Percentiles rank a stretch among this genome's conserved stretches.
These are phyloP conservation scores for Chrysopogon serrulatus DNA, from an alignment of 176 grass and related monocot genomes.

Conservation along the genomic window DNA sequence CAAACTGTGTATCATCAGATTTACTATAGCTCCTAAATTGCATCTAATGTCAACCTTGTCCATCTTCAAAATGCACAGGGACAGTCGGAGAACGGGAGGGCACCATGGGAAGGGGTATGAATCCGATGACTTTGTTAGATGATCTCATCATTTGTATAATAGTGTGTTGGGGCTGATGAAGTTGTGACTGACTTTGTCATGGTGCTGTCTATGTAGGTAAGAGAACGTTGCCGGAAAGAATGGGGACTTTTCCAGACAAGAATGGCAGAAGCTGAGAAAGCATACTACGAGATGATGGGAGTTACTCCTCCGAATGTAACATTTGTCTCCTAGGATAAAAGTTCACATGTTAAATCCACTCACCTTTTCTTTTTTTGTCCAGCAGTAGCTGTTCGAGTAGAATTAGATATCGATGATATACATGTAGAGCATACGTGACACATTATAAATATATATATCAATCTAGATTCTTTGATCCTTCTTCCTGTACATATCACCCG, in stretches of 20 bases:
- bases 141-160: not conserved
- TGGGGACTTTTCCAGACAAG: conserved; percentile 75
- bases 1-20: not conserved
- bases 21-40: not conserved
- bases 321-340: conserved; percentile 37
- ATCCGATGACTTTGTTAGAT: conserved; percentile 13
- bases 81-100: conserved; percentile 59
- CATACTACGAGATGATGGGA: conserved; percentile 53
- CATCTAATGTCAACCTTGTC: not conserved
- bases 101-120: conserved; percentile 82
- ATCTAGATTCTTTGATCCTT: not conserved
- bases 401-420: conserved; percentile 33
- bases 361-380: not conserved
- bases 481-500: not conserved
- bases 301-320: conserved; percentile 55
- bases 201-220: conserved; percentile 41
- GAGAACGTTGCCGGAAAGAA: conserved; percentile 73
- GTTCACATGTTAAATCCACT: conserved; percentile 9
- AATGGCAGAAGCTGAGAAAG: conserved; percentile 73
- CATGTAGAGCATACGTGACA: conserved; percentile 33
- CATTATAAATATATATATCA: conserved; percentile 10
- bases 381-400: conserved; percentile 18
- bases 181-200: not conserved
- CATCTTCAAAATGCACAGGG: conserved; percentile 45
- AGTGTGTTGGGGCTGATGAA: not conserved